Base-by-base conservation (phyloP, 345 rosid genomes). In the Arabis alpina region DNA sequence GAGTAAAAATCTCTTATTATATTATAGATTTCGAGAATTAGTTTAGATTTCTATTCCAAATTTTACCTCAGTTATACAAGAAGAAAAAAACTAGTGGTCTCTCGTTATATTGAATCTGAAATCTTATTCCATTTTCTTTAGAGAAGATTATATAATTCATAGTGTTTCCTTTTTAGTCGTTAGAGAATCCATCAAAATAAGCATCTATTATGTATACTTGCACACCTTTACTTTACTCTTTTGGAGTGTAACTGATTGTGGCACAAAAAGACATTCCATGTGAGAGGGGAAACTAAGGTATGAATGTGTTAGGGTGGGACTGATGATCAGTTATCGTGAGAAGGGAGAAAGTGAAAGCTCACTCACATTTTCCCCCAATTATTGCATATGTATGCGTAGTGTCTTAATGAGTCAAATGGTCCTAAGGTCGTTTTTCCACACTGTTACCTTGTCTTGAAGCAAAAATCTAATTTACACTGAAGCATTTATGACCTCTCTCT, bases 281-380 rank as follows among this genome's bases (percentile, higher is more conserved):
- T 69, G 73, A 48, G 7, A 58, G 54, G 11, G 8, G 3, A 47
- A 47, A 68, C 27, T 24, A 47, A 58, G 65, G 50, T 60, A 59
- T 69, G 73, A 48, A 66, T 66, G 54, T 68, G 60, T 53, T 36
- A 36, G 40, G 10, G 73, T 69, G 73, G 73, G 56, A 57, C 65
- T 68, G 14, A 37, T 9, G 53, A 12, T 42, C 3, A 66, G 43
- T 43, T 28, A 32, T 16, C 45, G 45, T 36, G 66, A 43, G 30
- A 70, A 28, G 40, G 24, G 6, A 60, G 74, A 70, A 60, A 70
- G 68, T 13, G 67, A 70, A 61, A 61, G 67, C 52, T 70, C 67
- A 70, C 67, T 70, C 34, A 60, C 52, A 70, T 30, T 67, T 42
- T 8, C 4, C 62, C 5, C 2, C 42, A 54, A 52, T 50, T 32